Evolutionary conservation across 176 grass and related monocot species (phyloP), one percentile per base, ranked within the genome.

Genomic region (Triticum timopheevii): DNA sequence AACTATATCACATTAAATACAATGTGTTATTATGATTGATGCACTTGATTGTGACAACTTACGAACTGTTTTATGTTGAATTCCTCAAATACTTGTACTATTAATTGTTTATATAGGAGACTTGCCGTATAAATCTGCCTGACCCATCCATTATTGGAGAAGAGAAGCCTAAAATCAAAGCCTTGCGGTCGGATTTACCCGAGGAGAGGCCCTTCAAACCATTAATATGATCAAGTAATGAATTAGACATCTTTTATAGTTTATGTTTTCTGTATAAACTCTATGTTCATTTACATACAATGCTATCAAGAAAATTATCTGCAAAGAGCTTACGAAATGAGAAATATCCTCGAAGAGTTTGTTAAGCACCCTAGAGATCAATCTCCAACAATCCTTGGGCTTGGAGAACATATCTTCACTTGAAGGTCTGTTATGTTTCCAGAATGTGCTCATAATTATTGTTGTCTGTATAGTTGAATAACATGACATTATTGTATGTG

Each of bases 191-290:
- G 4, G 16, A 50, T 49, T 5, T 50, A 50, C 44, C 44, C 47
- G 0, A 13, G 13, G 47, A 84, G 87, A 90, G 19, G 95, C 85
- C 50, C 86, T 97, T 52, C 85, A 97, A 81, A 93, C 92, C 69
- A 97, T 97, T 33, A 89, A 97, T 80, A 97, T 95, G 93, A 97
- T 85, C 87, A 97, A 85, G 93, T 93, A 89, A 88, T 80, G 30
- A 84, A 76, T 47, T 63, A 17, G 28, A 78, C 42, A 85, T 25
- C 56, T 62, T 81, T 17, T 70, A 25, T 25, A 63, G 24, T 80
- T 73, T 64, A 64, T 4, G 24, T 1, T 42, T 58, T 61, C 8
- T 64, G 0, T 38, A 38, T 8, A 38, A 38, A 38, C 7, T 38
- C 36, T 38, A 38, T 38, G 36, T 38, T 38, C 36, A 38, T 38